Conservation (phyloP, 192 early-diverging fungal genomes). For the Coemansia sp. region DNA sequence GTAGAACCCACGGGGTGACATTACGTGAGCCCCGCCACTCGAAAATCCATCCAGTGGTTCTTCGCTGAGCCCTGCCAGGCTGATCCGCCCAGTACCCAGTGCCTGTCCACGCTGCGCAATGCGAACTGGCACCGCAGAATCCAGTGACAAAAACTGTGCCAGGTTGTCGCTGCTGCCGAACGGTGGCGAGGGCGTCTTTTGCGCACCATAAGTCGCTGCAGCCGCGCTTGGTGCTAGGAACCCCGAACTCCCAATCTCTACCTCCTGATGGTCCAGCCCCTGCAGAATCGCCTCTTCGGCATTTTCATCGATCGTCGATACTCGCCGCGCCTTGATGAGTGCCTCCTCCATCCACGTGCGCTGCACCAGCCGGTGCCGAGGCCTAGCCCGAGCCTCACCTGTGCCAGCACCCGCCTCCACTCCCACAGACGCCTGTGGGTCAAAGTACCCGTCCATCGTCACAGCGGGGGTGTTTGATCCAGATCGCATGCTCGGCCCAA, state of each 20-base stretch:
- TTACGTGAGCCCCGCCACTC: conserved; percentile 4
- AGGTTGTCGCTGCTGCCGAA: conserved; percentile 11
- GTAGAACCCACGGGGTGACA: conserved; percentile 44
- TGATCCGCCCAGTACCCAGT: conserved; percentile 5
- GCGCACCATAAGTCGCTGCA: neutral
- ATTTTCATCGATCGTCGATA: conserved; percentile 50
- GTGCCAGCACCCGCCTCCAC: neutral
- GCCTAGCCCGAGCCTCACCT: conserved; percentile 20
- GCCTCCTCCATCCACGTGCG: conserved; percentile 56
- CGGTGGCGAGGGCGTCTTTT: conserved; percentile 7
- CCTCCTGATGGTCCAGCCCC: conserved; percentile 25
- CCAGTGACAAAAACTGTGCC: conserved; percentile 13
- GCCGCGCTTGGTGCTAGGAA: neutral
- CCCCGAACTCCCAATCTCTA: neutral
- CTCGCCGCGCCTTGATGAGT: conserved; percentile 49
- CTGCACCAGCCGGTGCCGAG: conserved; percentile 46
- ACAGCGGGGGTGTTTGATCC: conserved; percentile 49
- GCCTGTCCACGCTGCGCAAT: conserved; percentile 25
- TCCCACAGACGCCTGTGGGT: conserved; percentile 8
- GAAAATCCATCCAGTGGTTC: conserved; percentile 7
- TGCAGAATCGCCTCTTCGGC: conserved; percentile 47
- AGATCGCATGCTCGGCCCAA: conserved; percentile 46
- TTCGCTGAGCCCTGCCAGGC: conserved; percentile 22
- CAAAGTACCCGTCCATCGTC: conserved; percentile 54
- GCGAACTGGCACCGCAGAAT: conserved; percentile 1